These are phyloP conservation scores for Albophoma yamanashiensis DNA, from an alignment of 2,329 filamentous ascomycete genomes.

Conservation along the genomic window DNA sequence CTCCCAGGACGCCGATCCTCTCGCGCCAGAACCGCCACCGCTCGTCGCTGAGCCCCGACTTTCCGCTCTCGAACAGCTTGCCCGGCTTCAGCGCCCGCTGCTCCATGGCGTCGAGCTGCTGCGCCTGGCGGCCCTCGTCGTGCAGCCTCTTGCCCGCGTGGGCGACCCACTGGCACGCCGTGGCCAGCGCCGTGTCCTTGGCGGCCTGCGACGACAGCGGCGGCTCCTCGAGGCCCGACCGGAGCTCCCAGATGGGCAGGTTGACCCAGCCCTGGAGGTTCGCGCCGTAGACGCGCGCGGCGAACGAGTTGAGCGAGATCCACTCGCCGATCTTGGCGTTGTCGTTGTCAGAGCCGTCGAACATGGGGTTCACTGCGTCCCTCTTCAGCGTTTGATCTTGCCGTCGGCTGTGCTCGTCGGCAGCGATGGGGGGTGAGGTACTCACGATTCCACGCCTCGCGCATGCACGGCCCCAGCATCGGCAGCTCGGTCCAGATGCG, in stretches of 20 bases:
- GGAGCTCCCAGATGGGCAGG: slow-evolving; percentile 19
- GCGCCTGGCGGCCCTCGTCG: slow-evolving; percentile 4
- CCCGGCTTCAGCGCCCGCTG: slow-evolving; percentile 10
- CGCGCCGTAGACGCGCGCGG: slow-evolving; percentile 17
- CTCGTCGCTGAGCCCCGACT: slow-evolving; percentile 12
- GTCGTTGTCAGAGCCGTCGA: slow-evolving; percentile 12
- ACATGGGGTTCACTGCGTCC: slow-evolving; percentile 11
- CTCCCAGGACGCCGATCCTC: slow-evolving; percentile 12
- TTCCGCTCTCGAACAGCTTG: slow-evolving; percentile 7
- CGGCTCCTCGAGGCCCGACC: slow-evolving; percentile 16
- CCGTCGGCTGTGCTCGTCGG: background rate
- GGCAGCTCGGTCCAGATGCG: slow-evolving; percentile 18
- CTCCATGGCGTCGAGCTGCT: slow-evolving; percentile 10
- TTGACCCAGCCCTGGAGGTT: slow-evolving; percentile 12
- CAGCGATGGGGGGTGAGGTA: background rate
- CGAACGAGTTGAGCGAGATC: slow-evolving; percentile 22
- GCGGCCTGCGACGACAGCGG: slow-evolving; percentile 6
- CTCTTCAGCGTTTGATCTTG: background rate
- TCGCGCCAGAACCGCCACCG: slow-evolving; percentile 20
- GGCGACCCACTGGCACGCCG: slow-evolving; percentile 17
- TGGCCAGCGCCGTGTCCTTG: slow-evolving; percentile 10
- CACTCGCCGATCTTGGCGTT: slow-evolving; percentile 11
- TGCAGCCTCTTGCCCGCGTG: slow-evolving; percentile 17
- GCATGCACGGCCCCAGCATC: slow-evolving; percentile 17
- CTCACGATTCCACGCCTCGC: slow-evolving; percentile 19